phyloP scores from a whole-genome alignment of 2,329 filamentous ascomycete genomes.

The Fusarium chuoi region DNA sequence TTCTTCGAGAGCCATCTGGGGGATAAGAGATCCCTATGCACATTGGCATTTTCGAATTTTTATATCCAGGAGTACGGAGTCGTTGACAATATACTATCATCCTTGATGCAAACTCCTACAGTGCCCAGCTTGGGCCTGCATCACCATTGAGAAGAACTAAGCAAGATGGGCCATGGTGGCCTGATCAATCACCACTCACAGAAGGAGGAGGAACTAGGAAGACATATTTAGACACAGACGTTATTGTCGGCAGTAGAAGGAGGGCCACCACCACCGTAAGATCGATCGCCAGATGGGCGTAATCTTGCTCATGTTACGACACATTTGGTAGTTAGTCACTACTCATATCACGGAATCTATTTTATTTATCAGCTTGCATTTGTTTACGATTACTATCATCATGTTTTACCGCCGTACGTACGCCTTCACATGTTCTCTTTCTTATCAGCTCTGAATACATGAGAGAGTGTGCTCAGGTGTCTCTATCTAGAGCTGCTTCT shows the following conservation, averaged over 20 bases:
- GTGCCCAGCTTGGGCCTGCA: conserved; percentile 22
- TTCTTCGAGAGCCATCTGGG: conserved; percentile 12
- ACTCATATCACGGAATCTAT: conserved; percentile 26
- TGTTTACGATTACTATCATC: not conserved
- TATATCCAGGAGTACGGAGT: conserved; percentile 41
- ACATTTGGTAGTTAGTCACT: conserved; percentile 28
- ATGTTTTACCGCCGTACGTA: not conserved
- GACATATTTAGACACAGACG: conserved; percentile 11
- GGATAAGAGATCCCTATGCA: conserved; percentile 13
- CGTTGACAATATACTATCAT: conserved; percentile 8
- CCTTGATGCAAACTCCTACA: conserved; percentile 26
- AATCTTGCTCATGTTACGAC: conserved; percentile 15
- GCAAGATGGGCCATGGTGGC: not conserved
- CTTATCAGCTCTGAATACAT: not conserved
- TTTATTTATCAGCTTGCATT: conserved; percentile 28
- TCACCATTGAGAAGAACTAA: conserved; percentile 10
- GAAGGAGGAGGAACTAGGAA: conserved; percentile 18
- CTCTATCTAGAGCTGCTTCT: not conserved
- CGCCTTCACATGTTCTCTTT: not conserved
- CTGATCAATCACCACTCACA: conserved; percentile 21
- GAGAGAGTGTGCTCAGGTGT: not conserved
- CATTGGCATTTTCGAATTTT: conserved; percentile 35
- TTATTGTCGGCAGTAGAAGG: conserved; percentile 27
- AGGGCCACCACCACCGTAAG: conserved; percentile 17
- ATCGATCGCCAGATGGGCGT: conserved; percentile 19